Conservation (phyloP, 495 filamentous ascomycete genomes). For the Bathelium albidoporum region DNA sequence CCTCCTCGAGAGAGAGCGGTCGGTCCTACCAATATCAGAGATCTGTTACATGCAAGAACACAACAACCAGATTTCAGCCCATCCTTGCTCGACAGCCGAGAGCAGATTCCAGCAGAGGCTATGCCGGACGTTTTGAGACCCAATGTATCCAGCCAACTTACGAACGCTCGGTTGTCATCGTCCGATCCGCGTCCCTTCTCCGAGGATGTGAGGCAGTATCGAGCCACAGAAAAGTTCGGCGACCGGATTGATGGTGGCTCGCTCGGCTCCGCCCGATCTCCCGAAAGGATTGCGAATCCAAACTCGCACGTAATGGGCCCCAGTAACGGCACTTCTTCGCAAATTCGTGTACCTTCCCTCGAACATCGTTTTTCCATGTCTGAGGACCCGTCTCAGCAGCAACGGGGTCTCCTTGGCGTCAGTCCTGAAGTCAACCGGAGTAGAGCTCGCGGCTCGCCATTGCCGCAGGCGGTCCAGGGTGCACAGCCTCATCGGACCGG, state of each 20-base stretch:
- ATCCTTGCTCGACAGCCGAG: neutral
- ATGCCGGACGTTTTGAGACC: conserved; percentile 4
- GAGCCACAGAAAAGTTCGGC: neutral
- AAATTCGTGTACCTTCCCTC: conserved; percentile 5
- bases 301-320: neutral
- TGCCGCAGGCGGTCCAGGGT: conserved; percentile 87
- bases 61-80: neutral
- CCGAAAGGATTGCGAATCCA: neutral
- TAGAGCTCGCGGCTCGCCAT: conserved; percentile 55
- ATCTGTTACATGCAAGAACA: neutral
- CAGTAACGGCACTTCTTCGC: neutral
- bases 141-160: neutral
- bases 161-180: neutral
- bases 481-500: conserved; percentile 69
- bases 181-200: neutral
- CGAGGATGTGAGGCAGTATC: neutral
- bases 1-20: conserved; percentile 17
- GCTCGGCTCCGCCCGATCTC: neutral
- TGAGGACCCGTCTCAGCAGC: neutral
- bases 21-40: neutral
- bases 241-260: neutral
- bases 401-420: conserved; percentile 38
- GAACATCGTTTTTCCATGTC: conserved; percentile 4
- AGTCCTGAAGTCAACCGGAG: conserved; percentile 52
- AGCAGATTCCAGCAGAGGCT: neutral